phyloP scores from a whole-genome alignment of 2,329 filamentous ascomycete species.

The Fusarium robinianum region DNA sequence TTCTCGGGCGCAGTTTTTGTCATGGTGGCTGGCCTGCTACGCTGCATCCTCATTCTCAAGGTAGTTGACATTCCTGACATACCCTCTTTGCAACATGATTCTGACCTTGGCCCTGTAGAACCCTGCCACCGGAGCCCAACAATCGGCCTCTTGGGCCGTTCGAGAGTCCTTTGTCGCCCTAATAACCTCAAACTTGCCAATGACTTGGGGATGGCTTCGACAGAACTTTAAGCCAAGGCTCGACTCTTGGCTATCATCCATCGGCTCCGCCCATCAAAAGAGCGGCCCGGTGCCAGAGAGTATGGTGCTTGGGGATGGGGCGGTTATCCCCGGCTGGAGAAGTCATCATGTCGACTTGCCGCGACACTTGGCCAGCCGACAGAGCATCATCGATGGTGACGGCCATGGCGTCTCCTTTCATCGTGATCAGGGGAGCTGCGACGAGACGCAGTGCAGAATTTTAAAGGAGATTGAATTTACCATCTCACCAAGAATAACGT shows the following conservation, averaged over 20 bases:
- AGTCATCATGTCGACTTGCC: too few species aligned
- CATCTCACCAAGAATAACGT: too few species aligned
- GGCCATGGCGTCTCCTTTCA: too few species aligned
- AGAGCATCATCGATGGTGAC: too few species aligned
- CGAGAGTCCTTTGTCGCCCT: constrained; percentile 45
- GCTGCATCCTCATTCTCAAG: constrained; percentile 40
- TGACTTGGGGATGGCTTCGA: constrained; percentile 26
- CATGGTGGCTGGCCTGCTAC: constrained; percentile 41
- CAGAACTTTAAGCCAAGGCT: constrained; percentile 13
- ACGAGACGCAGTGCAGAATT: too few species aligned
- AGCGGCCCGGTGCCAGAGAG: too few species aligned
- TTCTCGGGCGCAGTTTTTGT: constrained; percentile 48
- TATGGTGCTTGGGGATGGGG: too few species aligned
- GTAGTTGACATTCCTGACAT: constrained; percentile 17
- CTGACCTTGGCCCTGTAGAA: constrained; percentile 29
- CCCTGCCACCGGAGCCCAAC: constrained; percentile 40
- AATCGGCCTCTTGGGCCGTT: constrained; percentile 41
- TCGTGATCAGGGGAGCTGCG: too few species aligned
- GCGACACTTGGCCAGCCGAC: too few species aligned
- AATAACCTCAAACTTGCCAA: constrained; percentile 42
- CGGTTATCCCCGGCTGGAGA: too few species aligned
- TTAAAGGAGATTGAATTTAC: too few species aligned
- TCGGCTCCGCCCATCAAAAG: too few species aligned
- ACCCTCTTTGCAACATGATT: not conserved
- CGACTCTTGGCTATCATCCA: constrained; percentile 11